Conservation (phyloP, 176 grass and related monocot genomes). For the Ensete glaucum region DNA sequence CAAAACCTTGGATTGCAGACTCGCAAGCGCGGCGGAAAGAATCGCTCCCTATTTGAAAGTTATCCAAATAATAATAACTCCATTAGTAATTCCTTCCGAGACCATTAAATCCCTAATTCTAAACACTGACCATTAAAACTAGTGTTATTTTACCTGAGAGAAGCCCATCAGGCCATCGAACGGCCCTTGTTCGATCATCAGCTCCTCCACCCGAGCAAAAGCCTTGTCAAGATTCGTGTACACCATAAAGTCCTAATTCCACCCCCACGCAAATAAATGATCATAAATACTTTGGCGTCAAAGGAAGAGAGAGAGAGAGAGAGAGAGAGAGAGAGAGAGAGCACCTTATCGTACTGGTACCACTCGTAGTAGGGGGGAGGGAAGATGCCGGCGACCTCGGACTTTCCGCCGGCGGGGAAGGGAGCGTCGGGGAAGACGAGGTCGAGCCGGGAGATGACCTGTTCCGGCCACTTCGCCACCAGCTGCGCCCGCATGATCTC, state of each 20-base stretch:
- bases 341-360: constrained; percentile 84
- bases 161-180: constrained; percentile 90
- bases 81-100: background rate
- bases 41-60: constrained; percentile 44
- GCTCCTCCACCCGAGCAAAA: constrained; percentile 64
- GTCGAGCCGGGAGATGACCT: constrained; percentile 69
- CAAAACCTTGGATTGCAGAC: constrained; percentile 52
- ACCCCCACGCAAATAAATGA: background rate
- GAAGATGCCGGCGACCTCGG: constrained; percentile 71
- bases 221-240: constrained; percentile 77
- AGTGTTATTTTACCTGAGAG: constrained; percentile 44
- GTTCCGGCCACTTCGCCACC: constrained; percentile 64
- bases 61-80: background rate
- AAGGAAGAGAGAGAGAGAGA: background rate
- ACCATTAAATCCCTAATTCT: background rate
- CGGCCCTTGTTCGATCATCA: constrained; percentile 66
- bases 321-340: background rate
- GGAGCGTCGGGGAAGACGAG: constrained; percentile 88
- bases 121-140: background rate
- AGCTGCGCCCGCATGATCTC: constrained; percentile 95
- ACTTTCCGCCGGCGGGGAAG: constrained; percentile 70
- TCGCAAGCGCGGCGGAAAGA: constrained; percentile 53
- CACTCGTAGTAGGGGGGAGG: constrained; percentile 81
- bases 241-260: constrained; percentile 40
- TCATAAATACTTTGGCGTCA: background rate